Evolutionary conservation across 768 basidiomycete species (phyloP).

Genomic region (Cubamyces lactineus): DNA sequence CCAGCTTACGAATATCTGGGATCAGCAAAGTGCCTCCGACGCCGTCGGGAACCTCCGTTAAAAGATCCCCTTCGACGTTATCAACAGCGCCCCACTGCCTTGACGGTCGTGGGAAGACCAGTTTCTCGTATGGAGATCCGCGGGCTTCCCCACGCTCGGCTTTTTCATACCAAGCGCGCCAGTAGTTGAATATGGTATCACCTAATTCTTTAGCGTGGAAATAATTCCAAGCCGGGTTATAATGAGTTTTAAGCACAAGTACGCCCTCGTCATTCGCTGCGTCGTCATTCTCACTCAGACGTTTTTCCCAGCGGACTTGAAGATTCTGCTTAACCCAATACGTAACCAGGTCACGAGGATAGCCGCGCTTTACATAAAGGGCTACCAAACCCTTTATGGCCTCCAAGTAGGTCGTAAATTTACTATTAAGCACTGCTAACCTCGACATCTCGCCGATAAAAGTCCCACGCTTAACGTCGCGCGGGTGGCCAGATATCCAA

Average conservation of each 20-base stretch:
- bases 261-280: conserved; percentile 19
- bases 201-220: conserved; percentile 38
- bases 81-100: background rate
- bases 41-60: background rate
- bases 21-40: background rate
- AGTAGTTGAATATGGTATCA: conserved; percentile 33
- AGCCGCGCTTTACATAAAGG: conserved; percentile 38
- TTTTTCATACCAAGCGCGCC: conserved; percentile 19
- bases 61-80: background rate
- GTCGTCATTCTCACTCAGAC: conserved; percentile 22
- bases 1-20: background rate
- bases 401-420: conserved; percentile 31
- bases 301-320: conserved; percentile 35
- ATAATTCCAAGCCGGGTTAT: conserved; percentile 40
- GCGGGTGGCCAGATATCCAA: conserved; percentile 17
- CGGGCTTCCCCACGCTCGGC: conserved; percentile 2
- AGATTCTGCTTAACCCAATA: conserved; percentile 33
- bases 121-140: background rate
- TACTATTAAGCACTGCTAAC: conserved; percentile 34
- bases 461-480: conserved; percentile 25
- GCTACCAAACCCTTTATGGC: conserved; percentile 30
- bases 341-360: conserved; percentile 33
- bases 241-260: conserved; percentile 38
- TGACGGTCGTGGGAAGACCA: background rate
- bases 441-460: conserved; percentile 28